Base-by-base conservation (phyloP, 805 yeast genomes). In the Teunomyces gatunensis region DNA sequence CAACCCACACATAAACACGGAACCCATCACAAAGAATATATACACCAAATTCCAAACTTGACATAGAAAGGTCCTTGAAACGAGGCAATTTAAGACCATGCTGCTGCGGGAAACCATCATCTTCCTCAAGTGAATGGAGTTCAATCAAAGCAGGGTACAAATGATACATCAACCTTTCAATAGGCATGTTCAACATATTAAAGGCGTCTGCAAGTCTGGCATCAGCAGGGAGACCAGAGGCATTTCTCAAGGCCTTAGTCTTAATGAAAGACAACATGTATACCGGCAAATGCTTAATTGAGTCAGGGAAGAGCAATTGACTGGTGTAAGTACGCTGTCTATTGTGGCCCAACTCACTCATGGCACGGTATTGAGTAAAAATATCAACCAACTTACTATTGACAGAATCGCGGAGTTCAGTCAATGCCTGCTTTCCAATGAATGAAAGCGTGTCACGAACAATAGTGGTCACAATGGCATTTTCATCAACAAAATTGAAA, bases 101-200 rank as follows among this genome's bases (percentile, higher is more conserved):
- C 13, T 48, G 57, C 4, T 51, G 43, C 1, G 60, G 60, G 12
- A 54, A 42, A 39, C 59, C 30, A 6, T 72, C 81, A 51, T 88
- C 96, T 1, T 68, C 69, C 7, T 79, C 85, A 48, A 88, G 64
- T 3, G 79, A 74, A 61, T 90, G 96, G 21, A 92, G 64, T 34
- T 87, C 87, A 28, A 87, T 74, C 47, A 92, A 71, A 9, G 86
- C 82, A 1, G 99, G 98, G 59, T 91, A 94, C 33, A 94, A 72
- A 51, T 81, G 83, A 49, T 78, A 78, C 18, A 83, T 69, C 17
- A 91, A 69, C 44, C 75, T 74, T 18, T 79, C 81, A 12, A 85
- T 61, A 3, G 86, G 78, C 62, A 79, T 71, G 5, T 75, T 68
- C 54, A 78, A 71, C 60, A 89, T 68, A 40, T 71, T 67, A 50